A percentile compares a stretch with the other conserved stretches of the same genome.
These are phyloP conservation scores for Plasmodium falciparum DNA, from an alignment of 169 alveolate genomes.

Conservation along the genomic window DNA sequence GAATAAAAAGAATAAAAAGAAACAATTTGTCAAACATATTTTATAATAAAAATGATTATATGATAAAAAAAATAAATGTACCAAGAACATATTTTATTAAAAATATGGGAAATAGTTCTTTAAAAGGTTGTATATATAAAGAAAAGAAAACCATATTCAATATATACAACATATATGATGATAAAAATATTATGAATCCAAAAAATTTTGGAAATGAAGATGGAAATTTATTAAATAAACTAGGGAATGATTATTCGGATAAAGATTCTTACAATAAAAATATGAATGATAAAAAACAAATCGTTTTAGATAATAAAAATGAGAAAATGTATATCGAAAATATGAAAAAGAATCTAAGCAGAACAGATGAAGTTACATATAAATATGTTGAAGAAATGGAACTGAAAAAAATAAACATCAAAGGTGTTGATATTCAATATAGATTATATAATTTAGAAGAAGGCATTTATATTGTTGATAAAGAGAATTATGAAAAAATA, in stretches of 20 bases:
- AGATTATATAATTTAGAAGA: constrained; percentile 73
- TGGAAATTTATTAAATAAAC: neutral
- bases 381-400: constrained; percentile 75
- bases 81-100: too few relatives aligned
- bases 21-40: too few relatives aligned
- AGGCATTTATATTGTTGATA: constrained; percentile 79
- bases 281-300: neutral
- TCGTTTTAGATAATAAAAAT: neutral
- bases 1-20: neutral
- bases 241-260: neutral
- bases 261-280: neutral
- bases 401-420: constrained; percentile 40
- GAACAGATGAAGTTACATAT: constrained; percentile 63
- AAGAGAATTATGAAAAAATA: constrained; percentile 64
- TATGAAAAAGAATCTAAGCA: constrained; percentile 3
- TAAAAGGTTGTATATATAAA: too few relatives aligned
- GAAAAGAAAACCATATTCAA: too few relatives aligned
- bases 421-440: constrained; percentile 66
- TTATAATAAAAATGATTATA: too few relatives aligned
- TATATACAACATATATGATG: neutral
- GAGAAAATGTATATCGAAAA: neutral
- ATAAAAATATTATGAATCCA: neutral
- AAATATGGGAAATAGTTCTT: too few relatives aligned
- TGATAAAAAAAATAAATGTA: too few relatives aligned
- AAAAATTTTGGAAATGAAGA: neutral